phyloP scores from a whole-genome alignment of 768 basidiomycete genomes.

The Tricholoma furcatifolium region DNA sequence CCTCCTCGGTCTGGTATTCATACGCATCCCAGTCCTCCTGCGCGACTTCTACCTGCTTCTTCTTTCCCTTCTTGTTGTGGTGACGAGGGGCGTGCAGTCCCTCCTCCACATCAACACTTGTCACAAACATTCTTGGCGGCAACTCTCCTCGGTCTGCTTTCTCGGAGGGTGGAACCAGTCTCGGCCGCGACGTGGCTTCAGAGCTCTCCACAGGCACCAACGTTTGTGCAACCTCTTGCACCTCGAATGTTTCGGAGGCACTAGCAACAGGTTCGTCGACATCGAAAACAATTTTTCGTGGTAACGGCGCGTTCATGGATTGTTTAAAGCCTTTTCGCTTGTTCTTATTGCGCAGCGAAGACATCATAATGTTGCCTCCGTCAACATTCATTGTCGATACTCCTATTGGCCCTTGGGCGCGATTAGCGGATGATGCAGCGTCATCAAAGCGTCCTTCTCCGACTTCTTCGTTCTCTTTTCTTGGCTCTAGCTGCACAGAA shows the following conservation, averaged over 20 bases:
- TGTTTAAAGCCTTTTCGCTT: constrained; percentile 69
- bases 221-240: constrained; percentile 1
- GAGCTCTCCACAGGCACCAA: constrained; percentile 6
- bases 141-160: constrained; percentile 46
- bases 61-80: constrained; percentile 34
- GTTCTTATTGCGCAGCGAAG: constrained; percentile 69
- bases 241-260: neutral
- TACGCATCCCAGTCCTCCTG: constrained; percentile 10
- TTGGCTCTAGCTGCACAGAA: neutral
- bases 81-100: constrained; percentile 30
- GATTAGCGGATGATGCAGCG: neutral
- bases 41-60: constrained; percentile 18
- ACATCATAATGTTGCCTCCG: constrained; percentile 37
- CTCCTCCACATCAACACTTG: constrained; percentile 68
- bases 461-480: constrained; percentile 3
- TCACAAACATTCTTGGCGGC: constrained; percentile 67
- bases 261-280: constrained; percentile 3
- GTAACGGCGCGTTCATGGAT: constrained; percentile 38
- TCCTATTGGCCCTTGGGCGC: neutral
- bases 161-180: constrained; percentile 64
- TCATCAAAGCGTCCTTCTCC: constrained; percentile 14
- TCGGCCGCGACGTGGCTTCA: constrained; percentile 21
- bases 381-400: constrained; percentile 12
- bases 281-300: constrained; percentile 56
- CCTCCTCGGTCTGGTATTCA: constrained; percentile 15